phyloP scores from a whole-genome alignment of 164 flowering plant genomes.

The Brasenia schreberi region DNA sequence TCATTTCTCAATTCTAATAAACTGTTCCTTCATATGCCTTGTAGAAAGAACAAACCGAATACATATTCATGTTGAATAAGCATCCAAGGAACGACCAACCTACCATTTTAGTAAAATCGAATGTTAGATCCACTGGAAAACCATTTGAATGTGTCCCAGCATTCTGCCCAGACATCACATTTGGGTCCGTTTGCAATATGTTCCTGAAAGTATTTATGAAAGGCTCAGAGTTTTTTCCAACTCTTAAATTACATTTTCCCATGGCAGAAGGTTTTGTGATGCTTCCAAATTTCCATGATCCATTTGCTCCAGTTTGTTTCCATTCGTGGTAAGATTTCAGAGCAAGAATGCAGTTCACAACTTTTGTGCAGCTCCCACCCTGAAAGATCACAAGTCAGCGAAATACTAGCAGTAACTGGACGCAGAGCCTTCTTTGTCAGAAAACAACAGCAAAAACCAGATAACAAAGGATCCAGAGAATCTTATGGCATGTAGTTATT shows the following conservation, averaged over 20 bases:
- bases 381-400: constrained; percentile 10
- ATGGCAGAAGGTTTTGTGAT: constrained; percentile 29
- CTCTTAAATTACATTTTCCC: constrained; percentile 31
- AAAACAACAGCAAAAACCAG: no score
- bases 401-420: background rate
- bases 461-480: no score
- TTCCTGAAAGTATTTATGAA: constrained; percentile 50
- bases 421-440: background rate
- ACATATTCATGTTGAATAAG: background rate
- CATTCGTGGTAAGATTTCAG: constrained; percentile 83
- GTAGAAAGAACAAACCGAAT: background rate
- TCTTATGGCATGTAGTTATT: no score
- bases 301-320: constrained; percentile 71
- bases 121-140: constrained; percentile 9
- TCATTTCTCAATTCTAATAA: background rate
- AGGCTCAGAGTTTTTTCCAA: constrained; percentile 62
- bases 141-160: background rate
- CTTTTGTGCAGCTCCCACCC: constrained; percentile 85
- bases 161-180: background rate
- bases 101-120: constrained; percentile 49
- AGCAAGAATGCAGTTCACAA: constrained; percentile 76
- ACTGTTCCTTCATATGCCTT: background rate
- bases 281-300: constrained; percentile 83
- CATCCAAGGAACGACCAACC: constrained; percentile 12
- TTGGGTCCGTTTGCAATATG: background rate